These are phyloP conservation scores for Trypanosoma mega DNA, from an alignment of 208 protist species.

Conservation along the genomic window DNA sequence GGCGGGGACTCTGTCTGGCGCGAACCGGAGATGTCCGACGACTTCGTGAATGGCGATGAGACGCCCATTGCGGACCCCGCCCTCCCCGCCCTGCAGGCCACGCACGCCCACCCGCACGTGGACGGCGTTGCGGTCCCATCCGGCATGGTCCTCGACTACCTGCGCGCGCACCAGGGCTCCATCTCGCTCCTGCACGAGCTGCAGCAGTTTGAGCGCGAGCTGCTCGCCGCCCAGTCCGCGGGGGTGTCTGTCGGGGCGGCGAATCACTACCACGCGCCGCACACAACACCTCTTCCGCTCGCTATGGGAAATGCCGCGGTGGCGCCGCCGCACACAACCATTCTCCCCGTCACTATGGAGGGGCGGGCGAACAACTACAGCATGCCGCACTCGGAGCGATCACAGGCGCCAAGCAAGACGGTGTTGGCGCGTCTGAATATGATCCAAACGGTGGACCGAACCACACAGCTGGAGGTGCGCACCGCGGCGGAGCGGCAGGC, in stretches of 20 bases:
- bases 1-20: slow-evolving; percentile 40
- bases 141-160: slow-evolving; percentile 80
- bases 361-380: slow-evolving; percentile 83
- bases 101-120: slow-evolving; percentile 17
- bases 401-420: slow-evolving; percentile 32
- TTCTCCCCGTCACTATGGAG: slow-evolving; percentile 66
- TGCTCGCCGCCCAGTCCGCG: slow-evolving; percentile 5
- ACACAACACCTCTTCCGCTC: slow-evolving; percentile 7
- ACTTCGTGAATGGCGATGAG: slow-evolving; percentile 52
- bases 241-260: slow-evolving; percentile 26
- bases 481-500: neutral
- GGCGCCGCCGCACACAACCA: slow-evolving; percentile 24
- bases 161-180: slow-evolving; percentile 73
- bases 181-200: slow-evolving; percentile 79
- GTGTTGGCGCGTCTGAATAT: slow-evolving; percentile 46
- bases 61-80: slow-evolving; percentile 60
- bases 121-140: slow-evolving; percentile 70
- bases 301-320: neutral
- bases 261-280: slow-evolving; percentile 28
- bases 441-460: slow-evolving; percentile 47
- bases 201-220: slow-evolving; percentile 48
- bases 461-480: neutral
- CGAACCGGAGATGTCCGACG: slow-evolving; percentile 56
- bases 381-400: slow-evolving; percentile 50
- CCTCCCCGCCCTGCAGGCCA: slow-evolving; percentile 60